Base-by-base conservation (phyloP, 2,329 filamentous ascomycete genomes). In the Rhexocercosporidium sp. region DNA sequence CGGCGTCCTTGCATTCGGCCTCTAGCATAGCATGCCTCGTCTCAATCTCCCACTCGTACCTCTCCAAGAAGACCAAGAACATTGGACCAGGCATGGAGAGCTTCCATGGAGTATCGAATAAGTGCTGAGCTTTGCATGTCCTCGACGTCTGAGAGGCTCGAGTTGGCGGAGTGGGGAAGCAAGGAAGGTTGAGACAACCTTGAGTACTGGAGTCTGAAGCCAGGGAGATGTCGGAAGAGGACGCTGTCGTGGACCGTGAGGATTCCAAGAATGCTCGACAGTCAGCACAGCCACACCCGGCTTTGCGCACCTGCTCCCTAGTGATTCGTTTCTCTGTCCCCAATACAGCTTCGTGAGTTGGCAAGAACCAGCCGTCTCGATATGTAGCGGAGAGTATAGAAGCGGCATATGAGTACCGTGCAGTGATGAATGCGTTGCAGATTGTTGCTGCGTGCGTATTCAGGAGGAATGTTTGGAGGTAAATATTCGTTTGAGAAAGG, bases 61-160 rank as follows among this genome's bases (percentile, higher is more conserved):
- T 57, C 53, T 72, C 69, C 1, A 73, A 34, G 51, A 73, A 72
- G 7, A 69, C 59, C 6, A 73, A 64, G 54, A 68, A 73, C 34
- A 71, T 69, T n/a, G 70, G 70, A 1, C 71, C 71, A 1, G 70
- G 57, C 20, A 37, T 20, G 0, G 67, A 63, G 14, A 73, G 62
- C 46, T 59, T 62, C 11, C 51, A 46, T 4, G n/a, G 49, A 7
- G 5, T 16, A 5, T 51, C 25, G 11, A 62, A 8, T 2, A 27
- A 25, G 3, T 49, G 25, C 2, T 34, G 18, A 5, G 62, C 64
- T 37, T 62, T 59, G n/a, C 66, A 62, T 5, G n/a, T 25, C 11
- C 12, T 12, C n/a, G 54, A 22, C 5, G 22, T 5, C 34, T 49
- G 53, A 6, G 39, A 57, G 6, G 39, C 20, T 22, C 39, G 25